Conservation (phyloP, 352 stramenopile genomes). For the Phytophthora syringae region DNA sequence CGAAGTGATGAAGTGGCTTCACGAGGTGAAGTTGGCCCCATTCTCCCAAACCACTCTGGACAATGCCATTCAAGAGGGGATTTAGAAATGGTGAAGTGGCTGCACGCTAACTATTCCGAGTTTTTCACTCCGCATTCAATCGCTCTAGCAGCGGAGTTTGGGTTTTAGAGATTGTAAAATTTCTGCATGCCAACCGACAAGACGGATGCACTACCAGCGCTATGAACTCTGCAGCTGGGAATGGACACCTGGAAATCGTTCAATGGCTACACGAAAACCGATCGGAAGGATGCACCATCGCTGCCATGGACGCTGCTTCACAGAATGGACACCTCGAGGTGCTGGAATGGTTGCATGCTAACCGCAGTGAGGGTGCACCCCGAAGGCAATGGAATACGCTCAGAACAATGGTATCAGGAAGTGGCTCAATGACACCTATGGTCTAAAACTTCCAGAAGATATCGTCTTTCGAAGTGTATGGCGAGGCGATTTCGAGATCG, state of each 20-base stretch:
- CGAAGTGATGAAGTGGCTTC: conserved; percentile 20
- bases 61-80: background rate
- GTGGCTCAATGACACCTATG: conserved; percentile 16
- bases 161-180: conserved; percentile 19
- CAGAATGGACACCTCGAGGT: conserved; percentile 13
- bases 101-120: background rate
- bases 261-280: conserved; percentile 17
- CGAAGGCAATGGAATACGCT: background rate
- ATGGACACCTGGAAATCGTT: conserved; percentile 10
- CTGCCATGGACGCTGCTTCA: conserved; percentile 8
- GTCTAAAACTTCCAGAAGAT: background rate
- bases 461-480: background rate
- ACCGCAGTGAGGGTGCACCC: conserved; percentile 9
- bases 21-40: conserved; percentile 11
- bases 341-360: conserved; percentile 11
- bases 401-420: background rate
- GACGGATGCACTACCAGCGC: background rate
- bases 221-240: conserved; percentile 1
- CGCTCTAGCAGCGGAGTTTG: conserved; percentile 8
- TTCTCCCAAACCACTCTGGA: background rate
- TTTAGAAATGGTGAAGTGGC: conserved; percentile 8
- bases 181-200: conserved; percentile 10
- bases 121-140: background rate
- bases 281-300: background rate
- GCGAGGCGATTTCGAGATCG: conserved; percentile 6